Percentiles rank a stretch among this genome's conserved stretches.
Conservation (phyloP, 495 filamentous ascomycete genomes). For the Talaromyces borbonicus region DNA sequence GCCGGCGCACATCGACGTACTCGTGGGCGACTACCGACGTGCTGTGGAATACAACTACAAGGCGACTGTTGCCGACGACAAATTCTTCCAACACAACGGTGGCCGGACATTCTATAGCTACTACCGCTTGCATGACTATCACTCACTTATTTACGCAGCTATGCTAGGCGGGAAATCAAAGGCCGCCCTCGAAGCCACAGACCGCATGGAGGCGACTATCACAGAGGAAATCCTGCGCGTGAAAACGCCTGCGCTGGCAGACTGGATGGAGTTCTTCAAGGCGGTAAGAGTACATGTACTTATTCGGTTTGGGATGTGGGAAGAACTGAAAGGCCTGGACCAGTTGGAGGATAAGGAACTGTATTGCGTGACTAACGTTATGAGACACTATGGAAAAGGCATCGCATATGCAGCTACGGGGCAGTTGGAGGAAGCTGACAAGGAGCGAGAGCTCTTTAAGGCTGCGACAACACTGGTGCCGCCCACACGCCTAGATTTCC, state of each 20-base stretch:
- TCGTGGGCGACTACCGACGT: slow-evolving; percentile 4
- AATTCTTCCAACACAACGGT: slow-evolving; percentile 2
- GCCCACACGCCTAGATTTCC: slow-evolving; percentile 47
- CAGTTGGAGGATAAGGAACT: slow-evolving; percentile 41
- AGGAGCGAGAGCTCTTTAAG: slow-evolving; percentile 34
- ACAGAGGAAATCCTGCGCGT: slow-evolving; percentile 4
- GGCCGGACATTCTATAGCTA: slow-evolving; percentile 3
- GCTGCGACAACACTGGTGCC: slow-evolving; percentile 37
- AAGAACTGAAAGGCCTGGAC: slow-evolving; percentile 17
- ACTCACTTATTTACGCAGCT: slow-evolving; percentile 2
- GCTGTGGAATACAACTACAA: slow-evolving; percentile 5
- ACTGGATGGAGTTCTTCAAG: slow-evolving; percentile 6
- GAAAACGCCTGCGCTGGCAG: not conserved
- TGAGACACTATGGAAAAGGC: slow-evolving; percentile 55
- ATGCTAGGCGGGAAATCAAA: slow-evolving; percentile 6
- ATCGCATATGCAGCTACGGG: slow-evolving; percentile 50
- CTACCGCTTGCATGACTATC: slow-evolving; percentile 1
- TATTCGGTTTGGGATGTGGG: slow-evolving; percentile 3
- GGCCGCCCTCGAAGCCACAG: not conserved
- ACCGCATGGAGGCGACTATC: slow-evolving; percentile 3
- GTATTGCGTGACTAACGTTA: slow-evolving; percentile 55
- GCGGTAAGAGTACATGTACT: slow-evolving; percentile 2
- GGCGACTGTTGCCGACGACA: slow-evolving; percentile 2
- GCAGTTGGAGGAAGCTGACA: slow-evolving; percentile 35
- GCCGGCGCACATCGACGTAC: slow-evolving; percentile 3